A percentile compares a stretch with the other conserved stretches of the same genome.
Evolutionary conservation across 2,329 filamentous ascomycete species (phyloP).

Genomic region (Lecanicillium sp.): DNA sequence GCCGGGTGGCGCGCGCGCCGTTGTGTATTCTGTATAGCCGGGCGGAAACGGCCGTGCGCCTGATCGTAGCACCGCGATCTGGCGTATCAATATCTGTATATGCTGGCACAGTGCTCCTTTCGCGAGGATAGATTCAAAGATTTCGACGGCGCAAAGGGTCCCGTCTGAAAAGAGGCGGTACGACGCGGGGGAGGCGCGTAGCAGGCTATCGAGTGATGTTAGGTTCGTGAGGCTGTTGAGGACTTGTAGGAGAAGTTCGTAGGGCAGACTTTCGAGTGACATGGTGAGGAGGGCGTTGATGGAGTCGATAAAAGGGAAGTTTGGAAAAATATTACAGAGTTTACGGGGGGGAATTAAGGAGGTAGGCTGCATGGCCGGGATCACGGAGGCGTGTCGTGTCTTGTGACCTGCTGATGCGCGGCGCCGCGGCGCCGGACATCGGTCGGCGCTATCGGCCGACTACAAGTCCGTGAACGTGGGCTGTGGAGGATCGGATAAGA

Average conservation of each 20-base stretch:
- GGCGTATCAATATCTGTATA: conserved; percentile 7
- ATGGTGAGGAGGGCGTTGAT: too few relatives aligned
- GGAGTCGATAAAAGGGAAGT: too few relatives aligned
- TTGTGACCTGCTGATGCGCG: too few relatives aligned
- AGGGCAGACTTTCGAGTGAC: conserved; percentile 5
- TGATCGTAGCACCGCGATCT: background rate
- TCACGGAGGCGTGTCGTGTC: background rate
- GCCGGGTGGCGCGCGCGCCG: conserved; percentile 1
- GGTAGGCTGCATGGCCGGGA: too few relatives aligned
- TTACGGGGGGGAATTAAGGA: too few relatives aligned
- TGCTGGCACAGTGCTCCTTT: conserved; percentile 2
- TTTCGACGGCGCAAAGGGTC: background rate
- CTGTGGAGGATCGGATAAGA: too few relatives aligned
- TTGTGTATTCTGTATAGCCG: conserved; percentile 9
- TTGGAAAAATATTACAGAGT: too few relatives aligned
- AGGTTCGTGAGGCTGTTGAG: conserved; percentile 2
- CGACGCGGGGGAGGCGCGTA: conserved; percentile 3
- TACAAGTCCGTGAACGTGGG: too few relatives aligned
- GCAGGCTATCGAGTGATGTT: background rate
- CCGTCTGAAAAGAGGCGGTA: conserved; percentile 1
- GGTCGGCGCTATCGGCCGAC: too few relatives aligned
- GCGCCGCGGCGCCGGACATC: too few relatives aligned
- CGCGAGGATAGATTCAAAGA: background rate
- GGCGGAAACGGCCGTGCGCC: conserved; percentile 7
- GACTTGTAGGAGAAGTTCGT: conserved; percentile 6